These are phyloP conservation scores for Botryotinia calthae DNA, from an alignment of 2,329 filamentous ascomycete species.

Conservation along the genomic window DNA sequence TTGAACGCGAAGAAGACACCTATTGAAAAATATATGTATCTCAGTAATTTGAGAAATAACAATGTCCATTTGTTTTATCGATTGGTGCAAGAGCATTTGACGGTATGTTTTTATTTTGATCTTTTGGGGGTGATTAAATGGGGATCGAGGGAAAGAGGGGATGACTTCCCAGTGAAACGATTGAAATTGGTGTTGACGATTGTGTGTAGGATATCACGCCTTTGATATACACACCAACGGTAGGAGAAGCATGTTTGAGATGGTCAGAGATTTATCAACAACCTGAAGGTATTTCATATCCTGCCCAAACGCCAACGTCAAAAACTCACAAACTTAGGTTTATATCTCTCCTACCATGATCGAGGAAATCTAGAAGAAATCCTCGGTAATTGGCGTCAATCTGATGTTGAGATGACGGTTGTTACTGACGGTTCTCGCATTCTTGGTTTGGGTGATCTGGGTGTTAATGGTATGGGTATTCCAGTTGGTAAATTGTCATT, in stretches of 20 bases:
- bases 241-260: constrained; percentile 69
- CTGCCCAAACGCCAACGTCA: too few species aligned
- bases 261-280: constrained; percentile 75
- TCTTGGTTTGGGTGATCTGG: constrained; percentile 75
- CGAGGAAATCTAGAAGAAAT: constrained; percentile 63
- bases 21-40: constrained; percentile 38
- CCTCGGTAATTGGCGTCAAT: constrained; percentile 68
- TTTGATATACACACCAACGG: constrained; percentile 59
- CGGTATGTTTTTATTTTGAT: constrained; percentile 24
- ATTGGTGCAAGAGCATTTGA: constrained; percentile 34
- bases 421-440: constrained; percentile 64
- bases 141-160: too few species aligned
- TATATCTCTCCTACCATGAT: constrained; percentile 70
- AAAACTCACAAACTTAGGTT: constrained; percentile 37
- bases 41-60: constrained; percentile 35
- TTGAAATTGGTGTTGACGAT: not conserved
- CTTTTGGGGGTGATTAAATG: not conserved
- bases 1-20: constrained; percentile 33
- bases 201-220: constrained; percentile 45
- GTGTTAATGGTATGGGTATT: constrained; percentile 79
- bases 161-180: not conserved
- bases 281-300: constrained; percentile 54
- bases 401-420: constrained; percentile 59
- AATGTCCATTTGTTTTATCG: constrained; percentile 38
- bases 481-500: constrained; percentile 79